Base-by-base conservation (phyloP, 345 rosid genomes). In the Eucalyptus marginata region DNA sequence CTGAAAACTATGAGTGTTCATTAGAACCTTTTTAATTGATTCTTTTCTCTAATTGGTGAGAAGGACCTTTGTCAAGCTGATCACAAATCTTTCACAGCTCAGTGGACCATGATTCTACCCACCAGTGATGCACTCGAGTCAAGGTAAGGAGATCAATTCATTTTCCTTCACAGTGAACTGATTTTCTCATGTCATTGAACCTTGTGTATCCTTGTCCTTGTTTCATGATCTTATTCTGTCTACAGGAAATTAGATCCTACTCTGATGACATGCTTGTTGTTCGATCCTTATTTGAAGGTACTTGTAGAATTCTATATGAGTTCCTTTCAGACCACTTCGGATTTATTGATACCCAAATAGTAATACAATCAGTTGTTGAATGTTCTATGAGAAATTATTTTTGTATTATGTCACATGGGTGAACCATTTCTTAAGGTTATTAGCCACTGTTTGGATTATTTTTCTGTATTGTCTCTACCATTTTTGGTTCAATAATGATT, bases 61-160 rank as follows among this genome's bases (percentile, higher is more conserved):
- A 86, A 97, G 99, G 99, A 96, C 92, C 96, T 96, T 90, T 97
- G 99, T 90, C 96, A 93, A 93, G 96, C 95, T 91, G 99, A 97
- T 93, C 94, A 96, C 86, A 97, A 95, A 92, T 94, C 99, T 88
- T 96, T 97, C 91, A 94, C 98, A 56, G 90, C 94, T 85, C 99
- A 95, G 87, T 96, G 99, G 99, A 94, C 96, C 91, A 91, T 96
- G 93, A 95, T 97, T 92, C 93, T 97, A 92, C 99, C 98, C 24
- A 95, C 97, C 54, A 93, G 90, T 93, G 97, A 96, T 91, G 96
- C 96, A 87, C 92, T 97, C 68, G 92, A 94, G 90, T 94, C 96
- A 85, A 96, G 99, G 99, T 96, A 88, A 89, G 88, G 64, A 20
- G 36, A 87, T 87, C 56, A 68, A 33, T 49, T 92, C 87, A 87